phyloP scores from a whole-genome alignment of 1,139 yeast species.

The Suzukiozyma palmioleophila region DNA sequence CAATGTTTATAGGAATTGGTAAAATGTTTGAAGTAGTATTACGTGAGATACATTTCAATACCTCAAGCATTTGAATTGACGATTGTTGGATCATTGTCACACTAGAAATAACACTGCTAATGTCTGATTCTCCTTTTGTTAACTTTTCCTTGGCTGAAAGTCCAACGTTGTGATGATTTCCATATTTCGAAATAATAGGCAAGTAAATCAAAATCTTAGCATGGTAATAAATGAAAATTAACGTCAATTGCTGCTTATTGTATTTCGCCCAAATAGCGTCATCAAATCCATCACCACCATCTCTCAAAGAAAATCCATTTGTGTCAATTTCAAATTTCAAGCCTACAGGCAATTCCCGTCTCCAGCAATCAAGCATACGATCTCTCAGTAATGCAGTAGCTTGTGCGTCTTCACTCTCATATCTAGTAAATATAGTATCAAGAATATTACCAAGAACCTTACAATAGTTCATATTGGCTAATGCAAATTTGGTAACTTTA shows the following conservation, averaged over 20 bases:
- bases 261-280: slow-evolving; percentile 29
- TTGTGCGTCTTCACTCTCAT: slow-evolving; percentile 34
- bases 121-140: slow-evolving; percentile 23
- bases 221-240: slow-evolving; percentile 68
- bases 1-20: slow-evolving; percentile 69
- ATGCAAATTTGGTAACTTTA: slow-evolving; percentile 58
- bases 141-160: slow-evolving; percentile 38
- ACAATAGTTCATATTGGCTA: slow-evolving; percentile 64
- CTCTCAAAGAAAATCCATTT: slow-evolving; percentile 51
- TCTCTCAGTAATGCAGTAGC: slow-evolving; percentile 50
- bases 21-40: slow-evolving; percentile 36
- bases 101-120: slow-evolving; percentile 26
- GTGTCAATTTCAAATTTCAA: slow-evolving; percentile 64
- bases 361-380: slow-evolving; percentile 74
- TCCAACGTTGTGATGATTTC: slow-evolving; percentile 43
- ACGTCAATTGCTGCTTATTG: slow-evolving; percentile 51
- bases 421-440: slow-evolving; percentile 57
- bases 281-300: slow-evolving; percentile 25
- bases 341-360: slow-evolving; percentile 60
- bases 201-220: slow-evolving; percentile 77
- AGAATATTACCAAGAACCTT: slow-evolving; percentile 71
- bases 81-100: slow-evolving; percentile 73
- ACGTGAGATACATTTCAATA: slow-evolving; percentile 48
- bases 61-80: slow-evolving; percentile 60
- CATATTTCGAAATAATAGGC: slow-evolving; percentile 58